Evolutionary conservation across 768 basidiomycete genomes (phyloP).

Genomic region (Harrya chromipes): DNA sequence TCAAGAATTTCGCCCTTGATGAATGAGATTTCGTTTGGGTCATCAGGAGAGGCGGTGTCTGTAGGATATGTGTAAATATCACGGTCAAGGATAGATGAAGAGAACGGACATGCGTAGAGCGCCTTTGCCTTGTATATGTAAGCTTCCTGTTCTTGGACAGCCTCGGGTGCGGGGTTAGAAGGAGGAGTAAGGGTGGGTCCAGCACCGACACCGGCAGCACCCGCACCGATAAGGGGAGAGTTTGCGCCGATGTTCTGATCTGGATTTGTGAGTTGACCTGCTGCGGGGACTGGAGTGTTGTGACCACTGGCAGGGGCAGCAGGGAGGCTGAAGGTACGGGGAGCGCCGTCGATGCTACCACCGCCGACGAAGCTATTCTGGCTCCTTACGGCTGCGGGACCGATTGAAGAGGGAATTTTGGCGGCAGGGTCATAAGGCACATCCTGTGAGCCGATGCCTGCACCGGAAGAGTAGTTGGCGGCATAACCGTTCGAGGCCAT

Average conservation of each 20-base stretch:
- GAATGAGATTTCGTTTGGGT: conserved; percentile 96
- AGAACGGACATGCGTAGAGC: conserved; percentile 76
- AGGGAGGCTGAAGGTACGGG: conserved; percentile 53
- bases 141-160: conserved; percentile 38
- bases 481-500: conserved; percentile 55
- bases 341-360: conserved; percentile 44
- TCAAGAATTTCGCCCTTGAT: conserved; percentile 89
- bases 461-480: conserved; percentile 60
- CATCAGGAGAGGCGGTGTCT: conserved; percentile 94
- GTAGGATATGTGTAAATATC: conserved; percentile 23
- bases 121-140: conserved; percentile 82
- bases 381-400: conserved; percentile 43
- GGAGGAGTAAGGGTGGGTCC: conserved; percentile 32
- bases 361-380: conserved; percentile 44
- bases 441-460: conserved; percentile 67
- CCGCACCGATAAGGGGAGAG: conserved; percentile 69
- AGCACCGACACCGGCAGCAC: conserved; percentile 61
- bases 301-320: conserved; percentile 52
- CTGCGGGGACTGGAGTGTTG: conserved; percentile 39
- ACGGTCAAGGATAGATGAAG: conserved; percentile 10
- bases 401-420: conserved; percentile 49
- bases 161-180: conserved; percentile 24
- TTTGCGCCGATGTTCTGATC: conserved; percentile 45
- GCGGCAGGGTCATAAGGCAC: conserved; percentile 52
- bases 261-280: conserved; percentile 40